Evolutionary conservation across 1,139 yeast genomes (phyloP).

Genomic region (Zygosaccharomyces pseudobailii): DNA sequence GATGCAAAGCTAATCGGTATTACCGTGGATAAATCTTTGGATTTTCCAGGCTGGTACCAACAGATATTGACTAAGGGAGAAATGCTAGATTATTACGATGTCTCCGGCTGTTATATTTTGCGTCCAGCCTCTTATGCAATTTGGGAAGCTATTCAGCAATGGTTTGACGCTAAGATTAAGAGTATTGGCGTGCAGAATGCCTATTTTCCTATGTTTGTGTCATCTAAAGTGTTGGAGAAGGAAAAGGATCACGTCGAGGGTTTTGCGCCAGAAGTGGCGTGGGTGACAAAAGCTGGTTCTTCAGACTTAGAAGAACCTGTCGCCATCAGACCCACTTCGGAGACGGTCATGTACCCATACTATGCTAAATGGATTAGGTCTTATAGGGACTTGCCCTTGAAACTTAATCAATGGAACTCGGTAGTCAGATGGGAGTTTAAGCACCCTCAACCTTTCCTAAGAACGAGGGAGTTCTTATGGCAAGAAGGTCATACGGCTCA

Average conservation of each 20-base stretch:
- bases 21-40: constrained; percentile 86
- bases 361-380: constrained; percentile 99
- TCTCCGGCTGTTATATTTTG: constrained; percentile 96
- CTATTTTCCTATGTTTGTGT: constrained; percentile 98
- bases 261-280: constrained; percentile 99
- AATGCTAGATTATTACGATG: constrained; percentile 97
- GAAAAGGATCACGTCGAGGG: constrained; percentile 99
- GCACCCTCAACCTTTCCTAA: constrained; percentile 98
- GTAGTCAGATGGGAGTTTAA: constrained; percentile 99
- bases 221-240: constrained; percentile 84
- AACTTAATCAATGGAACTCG: constrained; percentile 98
- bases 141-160: constrained; percentile 92
- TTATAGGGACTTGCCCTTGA: constrained; percentile 94
- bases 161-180: constrained; percentile 78
- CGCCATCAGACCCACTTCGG: constrained; percentile 98
- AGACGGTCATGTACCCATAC: constrained; percentile 99
- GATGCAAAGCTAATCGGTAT: constrained; percentile 95
- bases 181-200: constrained; percentile 88
- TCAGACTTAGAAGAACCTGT: constrained; percentile 96
- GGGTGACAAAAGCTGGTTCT: constrained; percentile 96
- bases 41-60: constrained; percentile 96
- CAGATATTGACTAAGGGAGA: constrained; percentile 95
- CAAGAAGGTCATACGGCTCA: constrained; percentile 99
- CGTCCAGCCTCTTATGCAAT: constrained; percentile 92
- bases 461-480: constrained; percentile 99